A percentile compares a stretch with the other conserved stretches of the same genome.
phyloP scores from a whole-genome alignment of 2,329 filamentous ascomycete genomes.

The Amesomyces nigricolor region DNA sequence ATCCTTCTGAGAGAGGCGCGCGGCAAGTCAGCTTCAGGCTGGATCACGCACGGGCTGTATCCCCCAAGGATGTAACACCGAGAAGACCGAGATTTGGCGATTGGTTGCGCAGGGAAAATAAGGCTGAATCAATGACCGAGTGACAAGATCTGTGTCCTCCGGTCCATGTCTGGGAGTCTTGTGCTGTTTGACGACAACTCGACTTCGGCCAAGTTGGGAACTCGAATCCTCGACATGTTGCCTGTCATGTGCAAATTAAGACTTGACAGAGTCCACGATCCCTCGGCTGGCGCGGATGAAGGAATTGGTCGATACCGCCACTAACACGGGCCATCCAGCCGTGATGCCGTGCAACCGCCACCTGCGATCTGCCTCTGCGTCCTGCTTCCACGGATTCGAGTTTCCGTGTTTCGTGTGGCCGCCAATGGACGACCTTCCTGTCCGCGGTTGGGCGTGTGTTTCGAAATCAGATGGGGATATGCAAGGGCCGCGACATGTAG shows the following conservation, averaged over 20 bases:
- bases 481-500: not conserved
- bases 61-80: not conserved
- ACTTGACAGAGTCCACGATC: no score
- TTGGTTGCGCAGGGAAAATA: not conserved
- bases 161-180: not conserved
- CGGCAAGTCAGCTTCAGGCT: not conserved
- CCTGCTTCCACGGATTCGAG: conserved; percentile 8
- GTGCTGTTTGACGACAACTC: not conserved
- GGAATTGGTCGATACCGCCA: no score
- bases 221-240: no score
- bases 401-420: conserved; percentile 17
- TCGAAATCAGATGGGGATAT: conserved; percentile 6
- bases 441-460: conserved; percentile 13
- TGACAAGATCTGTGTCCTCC: not conserved
- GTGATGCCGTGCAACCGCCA: conserved; percentile 12
- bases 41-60: not conserved
- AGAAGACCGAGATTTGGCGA: not conserved
- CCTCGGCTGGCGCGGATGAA: no score
- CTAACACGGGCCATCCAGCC: not conserved
- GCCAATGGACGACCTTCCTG: not conserved
- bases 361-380: conserved; percentile 5
- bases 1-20: not conserved
- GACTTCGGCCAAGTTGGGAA: no score
- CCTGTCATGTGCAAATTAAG: no score
- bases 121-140: not conserved